Conservation (phyloP, 1,139 yeast genomes). For the Pichia norvegensis region DNA sequence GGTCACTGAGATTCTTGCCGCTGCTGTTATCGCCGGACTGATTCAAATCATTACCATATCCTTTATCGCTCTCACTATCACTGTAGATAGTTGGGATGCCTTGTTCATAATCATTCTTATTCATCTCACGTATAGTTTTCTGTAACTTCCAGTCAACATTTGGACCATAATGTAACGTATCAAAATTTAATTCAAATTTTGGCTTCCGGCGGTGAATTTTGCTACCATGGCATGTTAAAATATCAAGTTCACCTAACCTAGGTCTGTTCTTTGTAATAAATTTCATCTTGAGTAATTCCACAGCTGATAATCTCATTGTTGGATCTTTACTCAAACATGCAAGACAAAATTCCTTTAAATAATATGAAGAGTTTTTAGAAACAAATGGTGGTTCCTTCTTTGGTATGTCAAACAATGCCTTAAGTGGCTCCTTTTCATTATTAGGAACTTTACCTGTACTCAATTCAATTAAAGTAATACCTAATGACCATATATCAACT, state of each 20-base stretch:
- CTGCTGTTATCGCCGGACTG: not conserved
- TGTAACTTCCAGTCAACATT: slow-evolving; percentile 20
- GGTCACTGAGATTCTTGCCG: not conserved
- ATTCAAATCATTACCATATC: too few species aligned
- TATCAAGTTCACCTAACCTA: slow-evolving; percentile 20
- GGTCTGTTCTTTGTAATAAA: slow-evolving; percentile 45
- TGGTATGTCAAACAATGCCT: slow-evolving; percentile 67
- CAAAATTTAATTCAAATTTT: slow-evolving; percentile 19
- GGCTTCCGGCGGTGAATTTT: slow-evolving; percentile 18
- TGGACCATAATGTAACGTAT: slow-evolving; percentile 21
- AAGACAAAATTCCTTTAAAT: slow-evolving; percentile 53
- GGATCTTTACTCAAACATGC: slow-evolving; percentile 63
- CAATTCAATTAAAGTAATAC: slow-evolving; percentile 73
- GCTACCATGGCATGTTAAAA: slow-evolving; percentile 10
- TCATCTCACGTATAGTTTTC: not conserved
- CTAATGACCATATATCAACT: slow-evolving; percentile 86
- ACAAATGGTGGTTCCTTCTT: slow-evolving; percentile 59
- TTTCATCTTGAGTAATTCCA: slow-evolving; percentile 49
- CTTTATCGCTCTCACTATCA: not conserved
- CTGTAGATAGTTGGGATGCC: too few species aligned
- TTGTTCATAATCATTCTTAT: not conserved
- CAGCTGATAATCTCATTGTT: slow-evolving; percentile 47
- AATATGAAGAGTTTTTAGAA: slow-evolving; percentile 20
- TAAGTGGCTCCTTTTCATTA: slow-evolving; percentile 63
- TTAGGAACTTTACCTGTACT: slow-evolving; percentile 69